Evolutionary conservation across 2,329 filamentous ascomycete genomes (phyloP), one percentile per base, ranked within the genome.

Genomic region (Pleoardoris graminearum): DNA sequence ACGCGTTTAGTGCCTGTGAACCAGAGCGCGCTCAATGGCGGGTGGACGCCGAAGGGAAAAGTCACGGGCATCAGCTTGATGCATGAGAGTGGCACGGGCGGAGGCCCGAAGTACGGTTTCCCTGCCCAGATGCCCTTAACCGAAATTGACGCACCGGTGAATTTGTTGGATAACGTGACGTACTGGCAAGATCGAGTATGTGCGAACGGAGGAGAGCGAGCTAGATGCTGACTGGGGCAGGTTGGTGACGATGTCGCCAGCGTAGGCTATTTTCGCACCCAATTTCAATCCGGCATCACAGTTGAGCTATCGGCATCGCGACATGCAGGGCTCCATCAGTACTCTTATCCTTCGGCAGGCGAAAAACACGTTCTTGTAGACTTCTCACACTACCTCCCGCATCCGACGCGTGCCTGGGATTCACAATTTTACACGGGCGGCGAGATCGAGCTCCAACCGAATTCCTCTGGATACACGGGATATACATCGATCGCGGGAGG

Each of bases 361-460:
- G 71, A 73, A 4, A 74, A 71, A 11, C 75, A 79, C 25, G 60
- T 81, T 5, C 58, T 81, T 2, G 73, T 80, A 0, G 79, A 81
- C 52, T 63, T 78, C 10, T 77, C 80, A 38, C 82, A 82, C 57
- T 73, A 72, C 33, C 45, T 73, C 5, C 70, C 70, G 3, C 60
- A 71, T 43, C 61, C 60, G 6, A 69, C 60, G 5, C 61, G 70
- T 2, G 60, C 68, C 0, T 73, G 69, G 68, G 70, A 73, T 33
- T 67, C 68, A 1, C 70, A 73, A 29, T 72, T 73, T 48, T 73
- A 71, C 27, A 63, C 65, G 3, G 68, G 70, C 7, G 69, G 66
- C 4, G 69, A 73, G 37, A 69, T 73, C 3, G 61, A 71, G 33
- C 63, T 72, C 10, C 67, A 68, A 8, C 60, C 65, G 2, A 65